Evolutionary conservation across 1,284 basidiomycete species (phyloP), one percentile per base, ranked within the genome.

Genomic region (Cryptococcus sp.): DNA sequence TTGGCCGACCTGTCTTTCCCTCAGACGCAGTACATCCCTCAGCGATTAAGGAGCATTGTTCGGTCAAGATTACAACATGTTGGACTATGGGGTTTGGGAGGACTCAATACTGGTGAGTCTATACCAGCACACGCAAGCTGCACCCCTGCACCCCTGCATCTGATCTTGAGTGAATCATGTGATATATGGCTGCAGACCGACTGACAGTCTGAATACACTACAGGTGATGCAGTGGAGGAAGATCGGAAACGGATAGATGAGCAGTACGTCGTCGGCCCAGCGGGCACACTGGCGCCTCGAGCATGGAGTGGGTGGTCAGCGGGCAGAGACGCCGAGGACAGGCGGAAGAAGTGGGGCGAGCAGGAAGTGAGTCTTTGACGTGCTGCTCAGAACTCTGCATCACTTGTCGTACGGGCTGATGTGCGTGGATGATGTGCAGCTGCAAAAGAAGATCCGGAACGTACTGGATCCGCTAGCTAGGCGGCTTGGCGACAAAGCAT

Each of bases 51-150:
- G 11, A 60, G 65, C 6, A 68, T 76, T 39, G 55, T 69, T 50
- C 63, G 66, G 47, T 60, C 68, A 3, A 64, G 77, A 7, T 61
- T 78, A 19, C 55, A 69, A 51, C 52, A 68, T 47, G 72, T 75
- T 10, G 72, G 72, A 1, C 59, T 78, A 16, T 77, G 76, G 77
- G 72, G 71, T 11, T 48, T 77, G 13, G 75, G 73, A 11, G 73
- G 73, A 13, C 45, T 64, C 13, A 52, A 69, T 50, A 61, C 64
- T 39, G 65, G 67, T 71, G 55, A 20, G 67, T 59, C 3, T 1
- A 5, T 10, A n/a, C n/a, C n/a, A n/a, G n/a, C 40, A 8, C 17
- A n/a, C 20, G n/a, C 19, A 6, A 25, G 6, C 6, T 25, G 25
- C 25, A 25, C 6, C 25, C 3, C 25, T 3, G 25, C 25, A 25